These are phyloP conservation scores for Phytophthora meadii DNA, from an alignment of 352 stramenopile species.

Conservation along the genomic window DNA sequence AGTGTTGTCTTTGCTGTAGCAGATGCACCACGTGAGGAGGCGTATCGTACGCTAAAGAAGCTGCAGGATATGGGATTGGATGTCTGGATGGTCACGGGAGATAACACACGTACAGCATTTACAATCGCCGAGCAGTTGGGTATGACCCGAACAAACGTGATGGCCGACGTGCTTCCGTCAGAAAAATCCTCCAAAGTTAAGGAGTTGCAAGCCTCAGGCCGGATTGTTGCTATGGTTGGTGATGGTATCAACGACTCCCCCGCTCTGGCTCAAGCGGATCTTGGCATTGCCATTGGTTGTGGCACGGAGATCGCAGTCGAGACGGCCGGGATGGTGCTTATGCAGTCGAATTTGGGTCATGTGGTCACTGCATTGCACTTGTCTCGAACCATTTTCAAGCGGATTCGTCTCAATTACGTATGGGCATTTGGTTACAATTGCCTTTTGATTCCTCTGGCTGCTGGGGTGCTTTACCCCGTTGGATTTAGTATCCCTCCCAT, in stretches of 20 bases:
- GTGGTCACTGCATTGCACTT: constrained; percentile 96
- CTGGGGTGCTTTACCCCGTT: constrained; percentile 95
- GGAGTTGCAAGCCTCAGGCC: constrained; percentile 83
- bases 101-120: constrained; percentile 94
- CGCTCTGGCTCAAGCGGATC: constrained; percentile 94
- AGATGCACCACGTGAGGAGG: constrained; percentile 90
- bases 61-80: constrained; percentile 90
- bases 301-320: constrained; percentile 98
- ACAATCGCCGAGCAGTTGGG: constrained; percentile 92
- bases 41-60: constrained; percentile 82
- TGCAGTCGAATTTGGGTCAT: constrained; percentile 89
- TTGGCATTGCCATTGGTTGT: constrained; percentile 95
- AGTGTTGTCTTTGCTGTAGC: constrained; percentile 77
- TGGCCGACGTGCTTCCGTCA: constrained; percentile 94
- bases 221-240: constrained; percentile 95
- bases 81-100: constrained; percentile 98
- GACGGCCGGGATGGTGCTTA: constrained; percentile 93
- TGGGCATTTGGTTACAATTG: constrained; percentile 98
- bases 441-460: constrained; percentile 95
- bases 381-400: constrained; percentile 93
- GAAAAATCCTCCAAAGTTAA: constrained; percentile 94
- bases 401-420: constrained; percentile 97
- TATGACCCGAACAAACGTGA: constrained; percentile 87
- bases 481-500: constrained; percentile 94
- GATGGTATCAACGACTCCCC: constrained; percentile 99